Evolutionary conservation across 1,139 yeast species (phyloP).

Genomic region (Blastobotrys petasosporus): DNA sequence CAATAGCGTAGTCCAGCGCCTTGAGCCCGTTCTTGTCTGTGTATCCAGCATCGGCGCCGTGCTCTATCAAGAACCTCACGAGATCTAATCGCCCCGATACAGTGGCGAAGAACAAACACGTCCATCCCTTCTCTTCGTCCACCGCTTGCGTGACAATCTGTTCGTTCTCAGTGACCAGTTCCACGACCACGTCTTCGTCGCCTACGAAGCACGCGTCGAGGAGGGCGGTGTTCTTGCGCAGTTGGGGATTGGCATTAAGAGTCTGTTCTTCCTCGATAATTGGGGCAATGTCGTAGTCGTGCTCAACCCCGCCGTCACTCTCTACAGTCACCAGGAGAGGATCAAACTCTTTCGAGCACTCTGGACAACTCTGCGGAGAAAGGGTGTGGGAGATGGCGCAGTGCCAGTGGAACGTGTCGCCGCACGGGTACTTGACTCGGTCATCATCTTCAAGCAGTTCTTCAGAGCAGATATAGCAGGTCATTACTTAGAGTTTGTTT

Average conservation of each 20-base stretch:
- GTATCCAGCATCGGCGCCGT: slow-evolving; percentile 15
- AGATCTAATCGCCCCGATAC: slow-evolving; percentile 18
- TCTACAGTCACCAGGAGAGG: slow-evolving; percentile 18
- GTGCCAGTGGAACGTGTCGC: slow-evolving; percentile 23
- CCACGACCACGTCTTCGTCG: slow-evolving; percentile 19
- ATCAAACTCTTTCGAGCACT: slow-evolving; percentile 12
- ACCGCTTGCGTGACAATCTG: slow-evolving; percentile 5
- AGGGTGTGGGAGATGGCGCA: slow-evolving; percentile 18
- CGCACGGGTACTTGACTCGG: slow-evolving; percentile 13
- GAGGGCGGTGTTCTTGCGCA: slow-evolving; percentile 8
- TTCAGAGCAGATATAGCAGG: slow-evolving; percentile 4
- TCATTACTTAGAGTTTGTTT: not conserved
- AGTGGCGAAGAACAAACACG: slow-evolving; percentile 19
- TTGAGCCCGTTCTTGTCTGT: slow-evolving; percentile 14
- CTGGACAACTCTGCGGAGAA: slow-evolving; percentile 18
- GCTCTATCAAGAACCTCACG: slow-evolving; percentile 14
- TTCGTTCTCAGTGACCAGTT: slow-evolving; percentile 10
- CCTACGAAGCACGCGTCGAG: slow-evolving; percentile 20
- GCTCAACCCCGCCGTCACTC: slow-evolving; percentile 18
- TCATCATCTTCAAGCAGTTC: not conserved
- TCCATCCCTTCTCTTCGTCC: slow-evolving; percentile 20
- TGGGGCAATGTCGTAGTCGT: slow-evolving; percentile 17
- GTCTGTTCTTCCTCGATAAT: slow-evolving; percentile 17
- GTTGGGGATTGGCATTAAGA: slow-evolving; percentile 11
- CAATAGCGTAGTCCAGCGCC: slow-evolving; percentile 19